Evolutionary conservation across 176 grass and related monocot species (phyloP).

Genomic region (Musa acuminata): DNA sequence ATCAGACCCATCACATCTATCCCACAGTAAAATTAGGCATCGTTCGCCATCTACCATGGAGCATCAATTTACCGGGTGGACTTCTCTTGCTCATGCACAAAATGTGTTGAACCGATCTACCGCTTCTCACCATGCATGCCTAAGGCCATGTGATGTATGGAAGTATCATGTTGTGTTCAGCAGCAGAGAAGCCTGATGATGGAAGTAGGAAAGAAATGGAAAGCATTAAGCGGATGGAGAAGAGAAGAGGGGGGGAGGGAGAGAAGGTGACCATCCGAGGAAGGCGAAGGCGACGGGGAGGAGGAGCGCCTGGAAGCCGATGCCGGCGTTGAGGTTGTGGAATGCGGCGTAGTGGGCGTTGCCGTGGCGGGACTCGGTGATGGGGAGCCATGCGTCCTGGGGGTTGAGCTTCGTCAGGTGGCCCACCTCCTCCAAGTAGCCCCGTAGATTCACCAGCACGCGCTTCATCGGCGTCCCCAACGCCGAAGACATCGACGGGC

Average conservation of each 20-base stretch:
- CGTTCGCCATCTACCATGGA: neutral
- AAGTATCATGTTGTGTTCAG: neutral
- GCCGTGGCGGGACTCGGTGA: conserved; percentile 87
- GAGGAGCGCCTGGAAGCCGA: conserved; percentile 94
- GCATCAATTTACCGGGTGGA: too few relatives aligned
- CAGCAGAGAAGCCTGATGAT: neutral
- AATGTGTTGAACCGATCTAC: neutral
- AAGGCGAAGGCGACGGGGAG: conserved; percentile 71
- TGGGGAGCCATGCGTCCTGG: conserved; percentile 93
- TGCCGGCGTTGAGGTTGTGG: conserved; percentile 84
- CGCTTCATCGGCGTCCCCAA: conserved; percentile 61
- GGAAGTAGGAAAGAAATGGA: too few relatives aligned
- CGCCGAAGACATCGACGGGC: conserved; percentile 33
- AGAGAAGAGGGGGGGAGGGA: neutral
- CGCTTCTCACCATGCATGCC: neutral
- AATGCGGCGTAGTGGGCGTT: conserved; percentile 89
- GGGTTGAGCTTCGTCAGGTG: conserved; percentile 89
- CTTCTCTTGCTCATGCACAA: neutral
- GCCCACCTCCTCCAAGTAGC: conserved; percentile 93
- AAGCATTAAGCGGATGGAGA: neutral
- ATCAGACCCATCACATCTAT: conserved; percentile 3
- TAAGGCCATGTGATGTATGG: too few relatives aligned
- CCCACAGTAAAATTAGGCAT: neutral
- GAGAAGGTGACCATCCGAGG: conserved; percentile 53
- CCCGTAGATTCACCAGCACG: conserved; percentile 71